These are phyloP conservation scores for Halophytophthora batemanensis DNA, from an alignment of 352 stramenopile species.

Conservation along the genomic window DNA sequence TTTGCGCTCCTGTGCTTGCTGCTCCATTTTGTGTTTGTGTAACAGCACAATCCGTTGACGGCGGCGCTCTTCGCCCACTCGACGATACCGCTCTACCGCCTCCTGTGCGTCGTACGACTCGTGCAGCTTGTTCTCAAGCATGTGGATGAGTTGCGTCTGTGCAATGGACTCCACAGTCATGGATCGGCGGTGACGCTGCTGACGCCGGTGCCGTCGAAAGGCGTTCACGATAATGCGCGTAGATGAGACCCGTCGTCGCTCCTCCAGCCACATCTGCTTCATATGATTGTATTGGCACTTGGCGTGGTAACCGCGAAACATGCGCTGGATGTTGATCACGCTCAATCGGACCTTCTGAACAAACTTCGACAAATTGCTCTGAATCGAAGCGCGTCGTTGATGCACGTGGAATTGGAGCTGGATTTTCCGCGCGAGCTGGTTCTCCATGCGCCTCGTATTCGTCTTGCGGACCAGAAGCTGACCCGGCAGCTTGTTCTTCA, in stretches of 20 bases:
- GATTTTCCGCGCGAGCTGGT: constrained; percentile 45
- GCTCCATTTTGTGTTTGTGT: constrained; percentile 49
- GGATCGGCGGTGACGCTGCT: constrained; percentile 35
- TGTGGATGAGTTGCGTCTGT: constrained; percentile 43
- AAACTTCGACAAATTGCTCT: constrained; percentile 34
- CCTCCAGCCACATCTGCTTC: constrained; percentile 19
- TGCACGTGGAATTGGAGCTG: constrained; percentile 51
- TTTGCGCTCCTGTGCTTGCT: constrained; percentile 44
- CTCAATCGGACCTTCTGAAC: constrained; percentile 24
- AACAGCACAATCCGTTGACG: constrained; percentile 52
- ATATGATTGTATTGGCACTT: constrained; percentile 34
- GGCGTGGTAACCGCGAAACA: constrained; percentile 44
- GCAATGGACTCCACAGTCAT: constrained; percentile 62
- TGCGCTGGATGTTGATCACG: constrained; percentile 49
- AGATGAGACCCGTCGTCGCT: constrained; percentile 20
- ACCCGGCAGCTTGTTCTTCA: constrained; percentile 45
- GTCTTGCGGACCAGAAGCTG: constrained; percentile 45
- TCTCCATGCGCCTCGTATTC: constrained; percentile 33
- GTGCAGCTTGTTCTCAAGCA: constrained; percentile 38
- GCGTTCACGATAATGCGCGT: constrained; percentile 35
- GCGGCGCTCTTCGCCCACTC: constrained; percentile 45
- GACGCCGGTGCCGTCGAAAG: constrained; percentile 46
- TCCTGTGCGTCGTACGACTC: constrained; percentile 17
- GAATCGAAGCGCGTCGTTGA: constrained; percentile 28
- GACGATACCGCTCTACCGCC: constrained; percentile 39